Evolutionary conservation across 2,329 filamentous ascomycete species (phyloP).

Genomic region (Penicillium oxalicum): DNA sequence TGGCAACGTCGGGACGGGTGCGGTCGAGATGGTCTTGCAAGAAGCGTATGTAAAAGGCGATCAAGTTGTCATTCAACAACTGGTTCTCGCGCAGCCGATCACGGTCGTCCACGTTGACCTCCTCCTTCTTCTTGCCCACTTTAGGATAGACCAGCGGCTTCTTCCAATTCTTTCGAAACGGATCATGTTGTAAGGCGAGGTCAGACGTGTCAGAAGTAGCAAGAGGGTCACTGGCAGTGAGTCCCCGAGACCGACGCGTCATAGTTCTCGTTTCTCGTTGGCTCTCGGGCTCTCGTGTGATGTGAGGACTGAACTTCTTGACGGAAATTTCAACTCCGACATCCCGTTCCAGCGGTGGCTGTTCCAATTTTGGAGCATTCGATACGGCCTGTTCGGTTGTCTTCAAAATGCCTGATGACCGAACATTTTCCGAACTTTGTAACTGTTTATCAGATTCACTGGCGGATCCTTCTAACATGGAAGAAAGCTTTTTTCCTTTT

Average conservation of each 20-base stretch:
- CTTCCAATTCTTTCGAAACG: slow-evolving; percentile 23
- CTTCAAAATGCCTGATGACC: not conserved
- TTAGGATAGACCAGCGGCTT: slow-evolving; percentile 42
- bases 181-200: slow-evolving; percentile 16
- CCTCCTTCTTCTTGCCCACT: slow-evolving; percentile 43
- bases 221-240: not conserved
- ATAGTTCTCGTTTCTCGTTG: slow-evolving; percentile 23
- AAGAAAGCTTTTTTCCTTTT: slow-evolving; percentile 26
- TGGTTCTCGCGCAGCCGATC: slow-evolving; percentile 72
- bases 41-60: slow-evolving; percentile 78
- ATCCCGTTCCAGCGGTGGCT: slow-evolving; percentile 6
- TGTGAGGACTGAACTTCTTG: slow-evolving; percentile 18
- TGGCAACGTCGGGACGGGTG: slow-evolving; percentile 50
- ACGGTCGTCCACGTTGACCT: slow-evolving; percentile 47
- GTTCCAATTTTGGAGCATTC: slow-evolving; percentile 1
- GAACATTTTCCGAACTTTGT: not conserved
- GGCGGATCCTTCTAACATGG: slow-evolving; percentile 22
- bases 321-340: slow-evolving; percentile 24
- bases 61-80: slow-evolving; percentile 87
- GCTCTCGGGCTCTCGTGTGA: slow-evolving; percentile 21
- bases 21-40: slow-evolving; percentile 57
- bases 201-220: slow-evolving; percentile 1
- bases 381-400: slow-evolving; percentile 2
- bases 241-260: not conserved
- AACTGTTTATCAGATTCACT: slow-evolving; percentile 7